These are phyloP conservation scores for Auriscalpium vulgare DNA, from an alignment of 768 basidiomycete genomes.

Conservation along the genomic window DNA sequence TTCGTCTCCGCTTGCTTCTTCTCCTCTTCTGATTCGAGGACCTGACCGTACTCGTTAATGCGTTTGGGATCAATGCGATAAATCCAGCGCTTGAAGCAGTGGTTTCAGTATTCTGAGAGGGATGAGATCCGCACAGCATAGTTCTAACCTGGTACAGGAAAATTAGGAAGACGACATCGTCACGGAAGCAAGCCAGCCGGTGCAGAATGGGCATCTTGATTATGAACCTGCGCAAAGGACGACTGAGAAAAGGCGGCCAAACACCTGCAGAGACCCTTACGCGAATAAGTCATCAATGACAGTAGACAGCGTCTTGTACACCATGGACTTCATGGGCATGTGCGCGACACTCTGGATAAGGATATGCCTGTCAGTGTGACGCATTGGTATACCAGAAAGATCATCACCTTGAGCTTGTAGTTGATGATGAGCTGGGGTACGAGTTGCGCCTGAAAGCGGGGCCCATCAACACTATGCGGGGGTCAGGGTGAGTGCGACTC, in stretches of 20 bases:
- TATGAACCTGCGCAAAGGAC: slow-evolving; percentile 52
- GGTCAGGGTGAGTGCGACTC: slow-evolving; percentile 30
- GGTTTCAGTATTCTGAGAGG: slow-evolving; percentile 2
- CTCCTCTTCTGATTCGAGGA: slow-evolving; percentile 44
- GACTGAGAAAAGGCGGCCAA: slow-evolving; percentile 4
- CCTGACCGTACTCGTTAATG: slow-evolving; percentile 94
- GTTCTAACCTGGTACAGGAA: slow-evolving; percentile 81
- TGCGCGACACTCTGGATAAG: slow-evolving; percentile 78
- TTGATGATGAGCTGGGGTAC: slow-evolving; percentile 90
- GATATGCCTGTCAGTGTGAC: background rate
- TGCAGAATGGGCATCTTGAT: slow-evolving; percentile 97
- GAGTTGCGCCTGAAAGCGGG: slow-evolving; percentile 59
- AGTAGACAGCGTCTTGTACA: slow-evolving; percentile 86
- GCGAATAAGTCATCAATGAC: slow-evolving; percentile 91
- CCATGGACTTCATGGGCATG: slow-evolving; percentile 98
- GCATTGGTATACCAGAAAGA: background rate
- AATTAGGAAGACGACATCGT: slow-evolving; percentile 86
- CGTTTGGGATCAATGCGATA: slow-evolving; percentile 93
- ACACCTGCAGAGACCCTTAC: slow-evolving; percentile 34
- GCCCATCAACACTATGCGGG: slow-evolving; percentile 12
- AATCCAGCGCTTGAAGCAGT: slow-evolving; percentile 73
- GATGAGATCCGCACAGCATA: background rate
- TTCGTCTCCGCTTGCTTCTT: slow-evolving; percentile 23
- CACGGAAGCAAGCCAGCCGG: slow-evolving; percentile 83
- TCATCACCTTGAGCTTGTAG: slow-evolving; percentile 83